phyloP scores from a whole-genome alignment of 2,329 filamentous ascomycete genomes.

The Furcasterigmium furcatum region DNA sequence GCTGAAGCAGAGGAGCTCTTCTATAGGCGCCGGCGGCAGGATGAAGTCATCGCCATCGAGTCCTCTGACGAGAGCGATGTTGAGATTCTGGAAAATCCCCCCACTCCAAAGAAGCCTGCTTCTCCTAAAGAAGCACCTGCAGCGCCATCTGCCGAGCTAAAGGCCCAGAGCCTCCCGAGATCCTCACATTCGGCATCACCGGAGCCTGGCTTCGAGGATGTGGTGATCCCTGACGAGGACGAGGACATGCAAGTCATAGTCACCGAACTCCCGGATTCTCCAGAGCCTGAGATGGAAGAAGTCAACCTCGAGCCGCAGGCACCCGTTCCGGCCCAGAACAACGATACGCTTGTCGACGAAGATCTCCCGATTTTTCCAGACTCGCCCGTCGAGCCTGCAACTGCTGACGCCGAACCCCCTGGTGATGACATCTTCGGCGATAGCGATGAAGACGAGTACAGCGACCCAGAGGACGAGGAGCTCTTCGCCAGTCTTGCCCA shows the following conservation, averaged over 20 bases:
- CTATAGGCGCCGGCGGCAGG: constrained; percentile 35
- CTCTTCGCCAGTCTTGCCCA: constrained; percentile 80
- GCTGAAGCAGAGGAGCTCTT: constrained; percentile 53
- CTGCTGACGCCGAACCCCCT: constrained; percentile 16
- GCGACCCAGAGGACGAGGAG: constrained; percentile 89
- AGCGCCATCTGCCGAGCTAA: background rate
- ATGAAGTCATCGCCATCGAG: constrained; percentile 58
- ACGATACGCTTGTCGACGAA: background rate
- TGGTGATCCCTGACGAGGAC: constrained; percentile 20
- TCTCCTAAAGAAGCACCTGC: background rate
- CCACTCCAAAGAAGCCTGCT: constrained; percentile 20
- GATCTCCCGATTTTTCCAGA: background rate
- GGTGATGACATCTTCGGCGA: constrained; percentile 42
- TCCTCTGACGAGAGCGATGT: constrained; percentile 58
- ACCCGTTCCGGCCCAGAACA: constrained; percentile 18
- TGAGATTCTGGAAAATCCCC: constrained; percentile 51
- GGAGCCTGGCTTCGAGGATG: constrained; percentile 32
- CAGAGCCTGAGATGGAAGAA: constrained; percentile 32
- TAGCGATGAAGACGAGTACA: constrained; percentile 71
- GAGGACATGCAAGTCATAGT: constrained; percentile 26
- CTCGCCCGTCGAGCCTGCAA: constrained; percentile 1
- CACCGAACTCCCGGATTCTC: constrained; percentile 16
- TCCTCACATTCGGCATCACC: constrained; percentile 7
- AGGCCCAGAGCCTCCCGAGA: background rate
- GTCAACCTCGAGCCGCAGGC: constrained; percentile 18